phyloP scores from a whole-genome alignment of 176 grass and related monocot species.

The Tillandsia leiboldiana region DNA sequence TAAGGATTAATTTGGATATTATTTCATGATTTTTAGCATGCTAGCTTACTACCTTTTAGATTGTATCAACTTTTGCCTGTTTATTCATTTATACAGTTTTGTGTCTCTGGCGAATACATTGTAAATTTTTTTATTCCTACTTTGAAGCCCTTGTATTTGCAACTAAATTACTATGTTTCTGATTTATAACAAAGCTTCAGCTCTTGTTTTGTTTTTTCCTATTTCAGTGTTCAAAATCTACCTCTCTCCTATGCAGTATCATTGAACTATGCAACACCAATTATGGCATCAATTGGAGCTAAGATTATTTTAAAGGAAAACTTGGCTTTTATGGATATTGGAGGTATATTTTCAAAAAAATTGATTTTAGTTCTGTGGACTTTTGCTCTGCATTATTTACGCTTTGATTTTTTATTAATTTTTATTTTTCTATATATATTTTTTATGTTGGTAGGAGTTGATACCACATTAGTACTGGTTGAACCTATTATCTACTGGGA shows the following conservation, averaged over 20 bases:
- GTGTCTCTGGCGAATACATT: not conserved
- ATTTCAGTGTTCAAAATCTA: slow-evolving; percentile 33
- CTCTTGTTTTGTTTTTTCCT: slow-evolving; percentile 8
- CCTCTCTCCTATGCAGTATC: slow-evolving; percentile 23
- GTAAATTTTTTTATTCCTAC: not conserved
- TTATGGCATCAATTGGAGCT: slow-evolving; percentile 23
- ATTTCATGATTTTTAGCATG: not conserved
- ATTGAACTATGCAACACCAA: slow-evolving; percentile 16
- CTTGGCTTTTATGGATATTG: slow-evolving; percentile 8
- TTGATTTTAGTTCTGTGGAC: not conserved
- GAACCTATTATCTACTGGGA: too few species aligned
- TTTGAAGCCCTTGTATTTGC: slow-evolving; percentile 3
- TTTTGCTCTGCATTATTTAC: not conserved
- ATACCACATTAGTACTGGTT: too few species aligned
- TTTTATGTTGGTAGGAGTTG: too few species aligned
- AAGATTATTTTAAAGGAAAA: slow-evolving; percentile 18
- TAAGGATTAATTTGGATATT: not conserved
- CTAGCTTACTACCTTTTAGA: not conserved
- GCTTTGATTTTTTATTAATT: not conserved
- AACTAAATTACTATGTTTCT: not conserved
- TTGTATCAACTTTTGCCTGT: not conserved
- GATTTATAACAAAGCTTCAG: slow-evolving; percentile 11
- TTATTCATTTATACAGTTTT: not conserved
- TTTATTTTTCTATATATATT: not conserved
- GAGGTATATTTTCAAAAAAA: slow-evolving; percentile 12